Evolutionary conservation across 345 rosid species (phyloP), one percentile per base, ranked within the genome.

Genomic region (Eucalyptus regnans): DNA sequence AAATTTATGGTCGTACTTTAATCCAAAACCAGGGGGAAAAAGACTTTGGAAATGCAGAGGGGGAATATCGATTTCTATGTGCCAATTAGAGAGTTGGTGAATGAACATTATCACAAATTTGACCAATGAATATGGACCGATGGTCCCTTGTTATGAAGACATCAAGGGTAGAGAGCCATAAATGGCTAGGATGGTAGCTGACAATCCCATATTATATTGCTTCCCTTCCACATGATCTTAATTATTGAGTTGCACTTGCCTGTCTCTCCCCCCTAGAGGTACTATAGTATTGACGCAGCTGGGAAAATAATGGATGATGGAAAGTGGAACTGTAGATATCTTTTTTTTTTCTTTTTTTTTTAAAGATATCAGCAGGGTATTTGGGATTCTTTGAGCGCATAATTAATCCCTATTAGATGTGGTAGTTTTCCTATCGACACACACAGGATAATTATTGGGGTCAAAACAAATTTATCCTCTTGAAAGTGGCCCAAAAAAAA

Each of bases 111-210:
- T 41, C 84, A 76, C 84, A 62, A 49, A 84, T 87, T 87, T 68
- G 89, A 87, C 90, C 83, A 16, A 81, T 25, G 87, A 37, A 64
- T 17, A 41, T 12, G 83, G 84, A 41, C 84, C 48, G 7, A 23
- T 52, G 89, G 92, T 86, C 87, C 90, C 90, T 71, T 8, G 3
- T 84, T 85, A 85, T 54, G 83, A 88, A 64, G 68, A 86, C 91
- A 90, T 76, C 25, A n/a, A 46, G 62, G 68, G 86, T 64, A 41
- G 86, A 64, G 27, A 76, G 5, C 58, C 89, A 87, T 87, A 64
- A 43, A 68, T 58, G 91, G 44, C 37, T 54, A 56, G 33, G 83
- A 25, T 50, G 41, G 51, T 71, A 86, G 88, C 92, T 79, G 89
- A 76, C 90, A 44, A 8, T 37, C 81, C 44, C 48, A 41, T 76